Conservation (phyloP, 495 filamentous ascomycete species). For the Endocarpon pusillum region DNA sequence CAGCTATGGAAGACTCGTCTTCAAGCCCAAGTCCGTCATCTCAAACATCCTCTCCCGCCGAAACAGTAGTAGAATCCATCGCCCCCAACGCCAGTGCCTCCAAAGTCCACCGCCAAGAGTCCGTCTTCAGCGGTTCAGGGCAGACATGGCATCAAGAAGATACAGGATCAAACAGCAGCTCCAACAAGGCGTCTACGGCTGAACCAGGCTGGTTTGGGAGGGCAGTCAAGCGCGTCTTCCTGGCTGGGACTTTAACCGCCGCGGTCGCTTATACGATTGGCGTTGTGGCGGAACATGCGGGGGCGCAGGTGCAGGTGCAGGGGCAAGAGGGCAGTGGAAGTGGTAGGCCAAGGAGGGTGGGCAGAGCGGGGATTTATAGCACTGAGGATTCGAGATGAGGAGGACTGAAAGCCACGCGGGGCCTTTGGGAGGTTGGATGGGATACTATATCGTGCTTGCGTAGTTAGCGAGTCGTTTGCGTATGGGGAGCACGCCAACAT, state of each 20-base stretch:
- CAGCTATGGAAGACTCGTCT: constrained; percentile 1
- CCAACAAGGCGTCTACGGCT: constrained; percentile 9
- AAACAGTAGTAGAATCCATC: constrained; percentile 6
- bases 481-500: no score
- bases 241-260: constrained; percentile 42
- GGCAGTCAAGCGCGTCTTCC: constrained; percentile 30
- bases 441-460: no score
- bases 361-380: not conserved
- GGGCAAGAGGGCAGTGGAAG: not conserved
- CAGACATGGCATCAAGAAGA: constrained; percentile 16
- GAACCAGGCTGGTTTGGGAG: constrained; percentile 16
- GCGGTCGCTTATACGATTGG: constrained; percentile 50
- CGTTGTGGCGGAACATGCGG: constrained; percentile 43
- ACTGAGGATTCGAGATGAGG: not conserved
- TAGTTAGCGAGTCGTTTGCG: no score
- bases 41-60: constrained; percentile 23
- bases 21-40: not conserved
- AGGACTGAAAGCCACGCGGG: no score
- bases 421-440: no score
- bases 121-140: constrained; percentile 32
- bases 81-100: constrained; percentile 4
- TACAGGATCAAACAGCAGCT: not conserved
- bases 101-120: constrained; percentile 39
- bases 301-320: not conserved
- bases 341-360: not conserved